A percentile compares a stretch with the other conserved stretches of the same genome.
Conservation (phyloP, 1,139 yeast species). For the Magnusiomyces paraingens region DNA sequence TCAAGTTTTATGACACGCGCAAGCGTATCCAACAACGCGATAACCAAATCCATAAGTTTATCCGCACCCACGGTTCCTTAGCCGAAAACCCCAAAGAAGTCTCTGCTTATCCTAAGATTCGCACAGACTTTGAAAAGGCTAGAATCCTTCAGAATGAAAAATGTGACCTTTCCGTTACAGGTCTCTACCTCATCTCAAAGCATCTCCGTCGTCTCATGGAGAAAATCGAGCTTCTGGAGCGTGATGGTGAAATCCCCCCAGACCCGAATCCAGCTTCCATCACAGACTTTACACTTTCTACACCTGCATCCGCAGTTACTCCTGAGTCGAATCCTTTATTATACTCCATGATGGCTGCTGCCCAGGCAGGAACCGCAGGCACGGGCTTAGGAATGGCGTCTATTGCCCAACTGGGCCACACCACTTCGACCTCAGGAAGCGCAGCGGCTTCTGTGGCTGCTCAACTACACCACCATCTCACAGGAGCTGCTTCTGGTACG, state of each 20-base stretch:
- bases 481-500: conserved; percentile 1
- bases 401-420: not conserved
- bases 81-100: conserved; percentile 79
- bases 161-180: conserved; percentile 73
- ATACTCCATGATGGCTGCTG: conserved; percentile 3
- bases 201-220: conserved; percentile 67
- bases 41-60: conserved; percentile 67
- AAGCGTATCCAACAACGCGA: conserved; percentile 68
- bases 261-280: conserved; percentile 9
- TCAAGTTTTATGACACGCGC: conserved; percentile 57
- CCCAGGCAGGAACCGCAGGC: not conserved
- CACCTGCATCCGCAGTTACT: not conserved
- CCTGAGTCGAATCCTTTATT: conserved; percentile 1
- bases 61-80: conserved; percentile 75
- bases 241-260: conserved; percentile 68
- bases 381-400: not conserved
- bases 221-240: conserved; percentile 68
- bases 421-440: not conserved
- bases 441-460: not conserved
- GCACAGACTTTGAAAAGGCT: conserved; percentile 59
- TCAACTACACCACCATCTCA: not conserved
- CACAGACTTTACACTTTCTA: not conserved
- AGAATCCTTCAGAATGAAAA: conserved; percentile 68
- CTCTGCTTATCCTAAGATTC: conserved; percentile 57
- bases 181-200: conserved; percentile 65